Percentiles rank a stretch among this genome's conserved stretches.
Conservation (phyloP, 768 basidiomycete genomes). For the Pisolithus tinctorius region DNA sequence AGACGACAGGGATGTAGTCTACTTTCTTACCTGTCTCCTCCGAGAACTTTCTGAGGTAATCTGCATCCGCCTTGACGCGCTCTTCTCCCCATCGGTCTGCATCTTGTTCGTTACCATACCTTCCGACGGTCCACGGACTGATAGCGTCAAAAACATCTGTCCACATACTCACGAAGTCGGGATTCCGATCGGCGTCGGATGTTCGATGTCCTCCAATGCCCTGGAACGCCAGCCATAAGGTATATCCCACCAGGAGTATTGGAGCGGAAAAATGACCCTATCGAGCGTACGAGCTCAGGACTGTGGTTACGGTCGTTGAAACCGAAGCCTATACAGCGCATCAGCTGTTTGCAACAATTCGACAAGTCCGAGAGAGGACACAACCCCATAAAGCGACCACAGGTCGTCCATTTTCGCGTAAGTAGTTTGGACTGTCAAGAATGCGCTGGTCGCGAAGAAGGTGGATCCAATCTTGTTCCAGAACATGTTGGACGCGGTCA, state of each 20-base stretch:
- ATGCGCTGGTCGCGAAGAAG: slow-evolving; percentile 55
- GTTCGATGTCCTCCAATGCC: slow-evolving; percentile 70
- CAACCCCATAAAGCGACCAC: slow-evolving; percentile 72
- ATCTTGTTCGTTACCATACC: slow-evolving; percentile 52
- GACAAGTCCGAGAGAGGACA: slow-evolving; percentile 1
- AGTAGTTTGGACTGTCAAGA: slow-evolving; percentile 66
- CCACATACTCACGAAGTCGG: slow-evolving; percentile 63
- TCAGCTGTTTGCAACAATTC: neutral
- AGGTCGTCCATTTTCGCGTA: slow-evolving; percentile 60
- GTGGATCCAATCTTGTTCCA: slow-evolving; percentile 71
- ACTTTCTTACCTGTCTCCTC: slow-evolving; percentile 45
- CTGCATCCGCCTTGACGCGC: slow-evolving; percentile 59
- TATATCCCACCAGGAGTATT: slow-evolving; percentile 68
- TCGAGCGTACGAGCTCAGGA: slow-evolving; percentile 47
- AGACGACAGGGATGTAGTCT: slow-evolving; percentile 79
- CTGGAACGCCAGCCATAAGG: slow-evolving; percentile 62
- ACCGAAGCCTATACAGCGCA: slow-evolving; percentile 50
- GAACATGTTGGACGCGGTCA: slow-evolving; percentile 56
- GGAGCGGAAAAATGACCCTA: slow-evolving; percentile 53
- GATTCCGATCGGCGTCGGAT: slow-evolving; percentile 64
- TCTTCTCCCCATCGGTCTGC: slow-evolving; percentile 59
- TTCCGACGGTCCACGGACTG: slow-evolving; percentile 78
- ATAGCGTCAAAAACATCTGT: slow-evolving; percentile 74
- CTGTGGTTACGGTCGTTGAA: slow-evolving; percentile 56
- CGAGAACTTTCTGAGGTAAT: slow-evolving; percentile 46